Evolutionary conservation across 371 early-diverging fungal species (phyloP).

Genomic region (Mortierella polycephala): DNA sequence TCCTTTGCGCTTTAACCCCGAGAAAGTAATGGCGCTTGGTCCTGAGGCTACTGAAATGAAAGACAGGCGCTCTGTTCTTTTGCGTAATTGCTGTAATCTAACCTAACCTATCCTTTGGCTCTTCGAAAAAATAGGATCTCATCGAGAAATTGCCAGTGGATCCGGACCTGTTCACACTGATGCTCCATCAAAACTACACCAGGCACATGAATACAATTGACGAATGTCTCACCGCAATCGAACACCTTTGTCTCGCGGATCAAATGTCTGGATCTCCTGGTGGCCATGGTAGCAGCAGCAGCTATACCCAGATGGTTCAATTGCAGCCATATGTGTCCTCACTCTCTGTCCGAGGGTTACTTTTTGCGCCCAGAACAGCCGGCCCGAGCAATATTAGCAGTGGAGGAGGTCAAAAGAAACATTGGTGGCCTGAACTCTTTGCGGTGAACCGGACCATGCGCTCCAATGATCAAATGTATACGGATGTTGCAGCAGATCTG

Average conservation of each 20-base stretch:
- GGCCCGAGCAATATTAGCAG: constrained; percentile 6
- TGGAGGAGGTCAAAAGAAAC: constrained; percentile 21
- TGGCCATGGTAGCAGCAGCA: background rate
- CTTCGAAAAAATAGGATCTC: constrained; percentile 41
- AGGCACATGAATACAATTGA: constrained; percentile 27
- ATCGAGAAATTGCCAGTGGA: constrained; percentile 60
- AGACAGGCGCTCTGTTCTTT: too few species aligned
- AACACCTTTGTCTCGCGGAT: constrained; percentile 36
- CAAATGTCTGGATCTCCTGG: constrained; percentile 19
- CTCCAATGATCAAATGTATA: constrained; percentile 35
- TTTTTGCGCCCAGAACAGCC: constrained; percentile 33
- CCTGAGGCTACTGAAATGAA: too few species aligned
- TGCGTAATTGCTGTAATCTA: too few species aligned
- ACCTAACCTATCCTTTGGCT: background rate
- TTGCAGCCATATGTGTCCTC: constrained; percentile 50
- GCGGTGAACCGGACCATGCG: constrained; percentile 30
- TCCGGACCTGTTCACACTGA: constrained; percentile 55
- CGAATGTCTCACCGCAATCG: constrained; percentile 40
- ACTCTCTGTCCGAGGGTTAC: constrained; percentile 31
- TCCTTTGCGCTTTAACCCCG: constrained; percentile 58
- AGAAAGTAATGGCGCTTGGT: constrained; percentile 41
- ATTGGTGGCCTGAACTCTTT: constrained; percentile 49
- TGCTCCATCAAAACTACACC: constrained; percentile 63
- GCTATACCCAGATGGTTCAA: constrained; percentile 34
- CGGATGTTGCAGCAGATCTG: constrained; percentile 29